Evolutionary conservation across 129 eudicot genomes (phyloP), one percentile per base, ranked within the genome.

Genomic region (Helichrysum umbraculigerum): DNA sequence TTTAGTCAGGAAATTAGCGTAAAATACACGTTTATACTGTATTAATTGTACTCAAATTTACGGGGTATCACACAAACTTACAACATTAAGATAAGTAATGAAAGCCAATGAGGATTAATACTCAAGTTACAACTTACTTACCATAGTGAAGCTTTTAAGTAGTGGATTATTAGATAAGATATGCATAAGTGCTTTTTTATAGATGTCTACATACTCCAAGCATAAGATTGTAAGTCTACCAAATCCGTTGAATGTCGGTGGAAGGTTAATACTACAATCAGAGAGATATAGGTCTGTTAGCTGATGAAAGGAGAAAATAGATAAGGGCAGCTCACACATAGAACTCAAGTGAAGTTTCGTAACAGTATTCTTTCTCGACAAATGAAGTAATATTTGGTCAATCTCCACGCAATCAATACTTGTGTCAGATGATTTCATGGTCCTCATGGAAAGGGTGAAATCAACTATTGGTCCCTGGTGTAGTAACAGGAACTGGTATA

Each of bases 401-500:
- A n/a, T n/a, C n/a, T n/a, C n/a, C n/a, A n/a, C n/a, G n/a, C n/a
- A n/a, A n/a, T n/a, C n/a, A n/a, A n/a, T n/a, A n/a, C n/a, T n/a
- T n/a, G n/a, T n/a, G n/a, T n/a, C n/a, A n/a, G n/a, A n/a, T n/a
- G n/a, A n/a, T n/a, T n/a, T n/a, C n/a, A n/a, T n/a, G n/a, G n/a
- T n/a, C n/a, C n/a, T n/a, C n/a, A n/a, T n/a, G n/a, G n/a, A n/a
- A n/a, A 30, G 3, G 30, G 66, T 17, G 76, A 71, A 54, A 30
- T 71, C 66, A 0, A 12, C 19, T 54, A 71, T 71, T 52, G 76
- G 66, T 32, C 66, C 76, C 28, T 56, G 14, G 32, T 34, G 66
- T 9, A 16, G 50, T 54, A 71, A 32, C 47, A 71, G 8, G 33
- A 71, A 47, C n/a, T n/a, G n/a, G n/a, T n/a, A 56, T 52, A 71